phyloP scores from a whole-genome alignment of 345 rosid genomes.

The Corchorus olitorius region DNA sequence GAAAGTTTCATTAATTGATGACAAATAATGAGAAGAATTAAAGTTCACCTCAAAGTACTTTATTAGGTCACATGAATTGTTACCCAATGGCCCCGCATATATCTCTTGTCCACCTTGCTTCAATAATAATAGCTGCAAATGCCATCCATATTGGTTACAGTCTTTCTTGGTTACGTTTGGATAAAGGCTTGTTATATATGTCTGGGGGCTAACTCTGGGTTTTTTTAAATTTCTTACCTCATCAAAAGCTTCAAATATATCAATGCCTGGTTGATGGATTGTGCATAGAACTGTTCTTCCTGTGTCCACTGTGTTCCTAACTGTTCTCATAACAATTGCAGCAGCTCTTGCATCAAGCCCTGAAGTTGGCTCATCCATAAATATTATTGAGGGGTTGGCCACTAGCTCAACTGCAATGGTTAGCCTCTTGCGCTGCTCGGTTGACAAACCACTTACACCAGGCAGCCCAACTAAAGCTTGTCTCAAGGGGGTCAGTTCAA shows the following conservation, averaged over 20 bases:
- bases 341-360: slow-evolving; percentile 97
- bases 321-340: slow-evolving; percentile 88
- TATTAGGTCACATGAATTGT: slow-evolving; percentile 54
- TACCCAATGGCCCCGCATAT: slow-evolving; percentile 80
- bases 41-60: slow-evolving; percentile 65
- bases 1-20: background rate
- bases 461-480: slow-evolving; percentile 82
- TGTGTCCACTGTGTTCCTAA: slow-evolving; percentile 86
- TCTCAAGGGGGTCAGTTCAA: slow-evolving; percentile 62
- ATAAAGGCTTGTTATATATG: background rate
- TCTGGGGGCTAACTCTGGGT: background rate
- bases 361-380: slow-evolving; percentile 97
- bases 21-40: background rate
- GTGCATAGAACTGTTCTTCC: slow-evolving; percentile 95
- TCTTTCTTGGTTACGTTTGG: background rate
- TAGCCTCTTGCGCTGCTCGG: slow-evolving; percentile 84
- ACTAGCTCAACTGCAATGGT: slow-evolving; percentile 96
- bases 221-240: slow-evolving; percentile 47
- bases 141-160: background rate
- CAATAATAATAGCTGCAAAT: slow-evolving; percentile 61
- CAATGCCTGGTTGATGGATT: slow-evolving; percentile 90
- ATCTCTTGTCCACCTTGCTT: slow-evolving; percentile 85
- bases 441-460: slow-evolving; percentile 76
- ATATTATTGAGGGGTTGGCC: slow-evolving; percentile 87
- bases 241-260: slow-evolving; percentile 90